These are phyloP conservation scores for Rutidosis leptorrhynchoides DNA, from an alignment of 129 eudicot species.

Conservation along the genomic window DNA sequence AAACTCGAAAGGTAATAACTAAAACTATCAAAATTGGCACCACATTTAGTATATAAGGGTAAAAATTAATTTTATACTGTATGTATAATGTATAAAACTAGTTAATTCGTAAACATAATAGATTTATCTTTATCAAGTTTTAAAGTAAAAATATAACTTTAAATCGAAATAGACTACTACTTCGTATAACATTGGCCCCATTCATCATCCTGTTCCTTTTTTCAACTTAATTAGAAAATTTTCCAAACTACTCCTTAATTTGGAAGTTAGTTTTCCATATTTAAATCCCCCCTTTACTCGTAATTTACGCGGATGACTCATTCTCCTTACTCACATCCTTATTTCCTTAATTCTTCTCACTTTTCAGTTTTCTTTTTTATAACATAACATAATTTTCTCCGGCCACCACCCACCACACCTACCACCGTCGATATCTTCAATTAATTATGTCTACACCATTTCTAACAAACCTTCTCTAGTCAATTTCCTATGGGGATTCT, in stretches of 20 bases:
- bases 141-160: too few relatives aligned
- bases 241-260: conserved; percentile 26
- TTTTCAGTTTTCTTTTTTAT: background rate
- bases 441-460: conserved; percentile 1
- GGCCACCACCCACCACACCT: background rate
- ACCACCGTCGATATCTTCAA: background rate
- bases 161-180: too few relatives aligned
- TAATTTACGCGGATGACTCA: conserved; percentile 35
- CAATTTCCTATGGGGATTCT: conserved; percentile 23
- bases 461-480: background rate
- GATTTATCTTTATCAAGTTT: too few relatives aligned
- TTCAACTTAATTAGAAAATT: background rate
- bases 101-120: too few relatives aligned
- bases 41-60: too few relatives aligned
- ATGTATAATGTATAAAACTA: too few relatives aligned
- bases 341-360: background rate
- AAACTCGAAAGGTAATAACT: too few relatives aligned
- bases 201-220: background rate
- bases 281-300: conserved; percentile 32
- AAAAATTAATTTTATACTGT: too few relatives aligned
- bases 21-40: too few relatives aligned
- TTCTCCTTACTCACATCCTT: conserved; percentile 14
- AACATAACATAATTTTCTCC: conserved; percentile 5
- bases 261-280: conserved; percentile 27
- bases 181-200: too few relatives aligned